Evolutionary conservation across 495 filamentous ascomycete species (phyloP), one percentile per base, ranked within the genome.

Genomic region (Articulospora tetracladia): DNA sequence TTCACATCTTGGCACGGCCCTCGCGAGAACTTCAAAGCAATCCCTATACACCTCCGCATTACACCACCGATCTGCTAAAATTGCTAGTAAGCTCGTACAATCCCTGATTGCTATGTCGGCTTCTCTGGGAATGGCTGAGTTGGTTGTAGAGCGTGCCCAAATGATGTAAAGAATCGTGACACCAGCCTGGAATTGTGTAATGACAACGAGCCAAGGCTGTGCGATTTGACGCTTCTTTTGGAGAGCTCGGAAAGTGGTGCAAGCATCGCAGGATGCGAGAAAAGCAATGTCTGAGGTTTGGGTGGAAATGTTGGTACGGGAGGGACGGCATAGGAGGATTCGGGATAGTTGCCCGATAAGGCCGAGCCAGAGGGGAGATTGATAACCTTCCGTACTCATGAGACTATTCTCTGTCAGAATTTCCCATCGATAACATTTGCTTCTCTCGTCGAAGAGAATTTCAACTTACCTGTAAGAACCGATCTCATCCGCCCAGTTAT

Each of bases 31-130:
- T 19, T 59, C 57, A 41, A 59, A 59, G n/a, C 57, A 59, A 44
- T 59, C 57, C 22, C 57, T 47, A 41, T 59, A 59, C 12, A 20
- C 15, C 36, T 59, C 57, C 20, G 57, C 57, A 46, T 59, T 59
- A 3, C 51, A 48, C 57, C 57, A 59, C 27, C 57, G 1, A 44
- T 59, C 57, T 11, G 57, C 57, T 2, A 59, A 48, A 26, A 59
- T 59, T 15, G 57, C 47, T 13, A 53, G 36, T 11, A 59, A 25
- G n/a, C 46, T 52, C 13, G 47, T 46, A 32, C 47, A 59, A 44
- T 59, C 57, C 23, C 47, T 24, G 22, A 59, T 49, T 1, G 48
- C 57, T 1, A 59, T 8, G 17, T 59, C 57, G 12, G 57, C 57
- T 59, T 23, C 17, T 2, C n/a, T 53, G 11, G 57, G 48, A 15